A percentile compares a stretch with the other conserved stretches of the same genome.
These are phyloP conservation scores for Pseudocercospora pini-densiflorae DNA, from an alignment of 2,329 filamentous ascomycete species.

Conservation along the genomic window DNA sequence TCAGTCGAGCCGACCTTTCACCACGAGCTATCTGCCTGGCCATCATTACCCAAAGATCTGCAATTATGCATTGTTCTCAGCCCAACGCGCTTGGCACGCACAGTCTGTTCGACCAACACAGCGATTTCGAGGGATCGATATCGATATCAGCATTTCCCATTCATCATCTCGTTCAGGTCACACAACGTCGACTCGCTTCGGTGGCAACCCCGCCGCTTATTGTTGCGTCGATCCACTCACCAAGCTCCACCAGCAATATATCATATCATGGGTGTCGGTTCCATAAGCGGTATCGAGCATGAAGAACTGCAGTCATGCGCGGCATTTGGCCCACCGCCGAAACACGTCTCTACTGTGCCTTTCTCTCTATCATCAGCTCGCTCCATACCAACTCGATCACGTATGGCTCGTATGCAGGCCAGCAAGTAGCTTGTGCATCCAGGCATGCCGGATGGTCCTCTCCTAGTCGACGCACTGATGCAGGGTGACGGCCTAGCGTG, in stretches of 20 bases:
- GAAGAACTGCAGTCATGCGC: conserved; percentile 10
- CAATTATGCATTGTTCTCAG: conserved; percentile 1
- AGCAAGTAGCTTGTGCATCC: conserved; percentile 5
- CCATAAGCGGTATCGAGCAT: conserved; percentile 21
- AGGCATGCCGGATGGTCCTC: not conserved
- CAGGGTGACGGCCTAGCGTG: conserved; percentile 7
- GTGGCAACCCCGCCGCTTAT: conserved; percentile 6
- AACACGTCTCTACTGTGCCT: not conserved
- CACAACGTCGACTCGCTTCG: conserved; percentile 8
- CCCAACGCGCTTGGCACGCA: not conserved
- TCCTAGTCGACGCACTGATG: conserved; percentile 8
- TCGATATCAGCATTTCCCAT: not conserved
- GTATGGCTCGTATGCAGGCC: conserved; percentile 19
- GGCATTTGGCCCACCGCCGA: conserved; percentile 4
- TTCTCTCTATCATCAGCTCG: not conserved
- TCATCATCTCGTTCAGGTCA: conserved; percentile 12
- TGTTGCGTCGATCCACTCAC: conserved; percentile 7
- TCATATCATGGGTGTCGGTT: conserved; percentile 7
- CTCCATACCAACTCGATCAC: conserved; percentile 18
- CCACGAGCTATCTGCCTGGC: not conserved
- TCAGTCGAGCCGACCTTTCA: not conserved
- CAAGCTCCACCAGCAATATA: conserved; percentile 6
- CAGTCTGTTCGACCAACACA: not conserved
- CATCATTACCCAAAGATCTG: not conserved
- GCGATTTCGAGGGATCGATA: too few species aligned